phyloP scores from a whole-genome alignment of 2,329 filamentous ascomycete species.

The Elsinoe arachidis region DNA sequence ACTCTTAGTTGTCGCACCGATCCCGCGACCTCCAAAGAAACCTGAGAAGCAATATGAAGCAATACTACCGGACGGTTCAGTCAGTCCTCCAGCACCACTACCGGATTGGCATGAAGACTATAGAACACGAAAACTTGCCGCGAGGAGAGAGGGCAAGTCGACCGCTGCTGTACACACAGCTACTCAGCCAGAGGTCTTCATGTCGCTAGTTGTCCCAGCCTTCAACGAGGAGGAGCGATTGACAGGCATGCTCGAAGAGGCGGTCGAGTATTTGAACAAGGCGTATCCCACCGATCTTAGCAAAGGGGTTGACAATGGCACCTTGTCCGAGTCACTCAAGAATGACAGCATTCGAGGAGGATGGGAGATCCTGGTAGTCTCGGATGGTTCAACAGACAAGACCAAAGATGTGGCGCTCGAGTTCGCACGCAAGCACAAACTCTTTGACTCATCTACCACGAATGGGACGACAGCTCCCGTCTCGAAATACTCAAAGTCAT shows the following conservation, averaged over 20 bases:
- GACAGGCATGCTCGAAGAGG: constrained; percentile 78
- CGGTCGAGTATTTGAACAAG: constrained; percentile 73
- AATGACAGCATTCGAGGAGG: constrained; percentile 39
- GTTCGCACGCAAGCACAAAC: constrained; percentile 64
- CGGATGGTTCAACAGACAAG: constrained; percentile 77
- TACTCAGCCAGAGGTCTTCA: constrained; percentile 68
- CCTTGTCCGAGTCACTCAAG: background rate
- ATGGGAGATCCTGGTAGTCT: constrained; percentile 88
- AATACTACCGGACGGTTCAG: constrained; percentile 55
- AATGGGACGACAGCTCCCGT: constrained; percentile 26
- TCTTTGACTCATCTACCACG: constrained; percentile 21
- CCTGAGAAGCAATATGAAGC: constrained; percentile 84
- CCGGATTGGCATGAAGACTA: constrained; percentile 84
- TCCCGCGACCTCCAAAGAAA: constrained; percentile 61
- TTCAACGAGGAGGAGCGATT: constrained; percentile 89
- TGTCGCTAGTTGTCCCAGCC: constrained; percentile 88
- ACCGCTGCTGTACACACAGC: constrained; percentile 49
- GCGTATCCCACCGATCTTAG: constrained; percentile 46
- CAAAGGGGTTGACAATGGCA: constrained; percentile 22
- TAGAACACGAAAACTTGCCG: constrained; percentile 48
- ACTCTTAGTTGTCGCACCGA: constrained; percentile 68
- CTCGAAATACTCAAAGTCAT: constrained; percentile 13
- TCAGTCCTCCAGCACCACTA: constrained; percentile 48
- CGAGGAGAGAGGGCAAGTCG: constrained; percentile 25
- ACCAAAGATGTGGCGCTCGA: constrained; percentile 72